phyloP scores from a whole-genome alignment of 208 protist species.

The Wallacemonas rigidus region DNA sequence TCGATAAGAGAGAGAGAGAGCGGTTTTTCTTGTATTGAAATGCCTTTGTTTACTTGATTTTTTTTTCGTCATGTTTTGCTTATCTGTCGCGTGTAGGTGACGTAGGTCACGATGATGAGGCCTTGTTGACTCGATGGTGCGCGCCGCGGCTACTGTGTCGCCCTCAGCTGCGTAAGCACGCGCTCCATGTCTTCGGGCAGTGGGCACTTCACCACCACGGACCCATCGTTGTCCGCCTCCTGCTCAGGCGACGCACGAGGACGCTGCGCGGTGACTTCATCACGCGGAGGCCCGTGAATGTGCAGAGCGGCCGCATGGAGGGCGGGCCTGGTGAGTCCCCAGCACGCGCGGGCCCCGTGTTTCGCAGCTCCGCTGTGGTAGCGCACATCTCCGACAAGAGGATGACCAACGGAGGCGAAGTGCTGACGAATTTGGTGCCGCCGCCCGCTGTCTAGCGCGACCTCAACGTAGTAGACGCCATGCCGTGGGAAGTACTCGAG shows the following conservation, averaged over 20 bases:
- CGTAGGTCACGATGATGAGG: background rate
- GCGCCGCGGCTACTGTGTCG: background rate
- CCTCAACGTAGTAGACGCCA: conserved; percentile 66
- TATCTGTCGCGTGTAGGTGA: no score
- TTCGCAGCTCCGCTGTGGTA: conserved; percentile 41
- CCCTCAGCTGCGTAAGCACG: conserved; percentile 37
- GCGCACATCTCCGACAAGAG: conserved; percentile 65
- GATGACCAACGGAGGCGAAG: conserved; percentile 62
- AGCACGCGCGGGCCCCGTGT: conserved; percentile 23
- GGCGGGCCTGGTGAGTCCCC: conserved; percentile 31
- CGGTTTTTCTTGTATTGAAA: no score
- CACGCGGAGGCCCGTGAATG: conserved; percentile 11
- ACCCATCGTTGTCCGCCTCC: conserved; percentile 13
- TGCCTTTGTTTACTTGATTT: background rate
- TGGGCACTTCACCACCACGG: conserved; percentile 48
- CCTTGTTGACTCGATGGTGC: background rate
- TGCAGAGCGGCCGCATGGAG: conserved; percentile 45
- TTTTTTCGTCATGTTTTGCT: background rate
- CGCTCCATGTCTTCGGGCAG: conserved; percentile 56
- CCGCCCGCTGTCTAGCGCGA: conserved; percentile 57
- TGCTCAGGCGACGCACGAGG: no score
- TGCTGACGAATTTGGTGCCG: conserved; percentile 88
- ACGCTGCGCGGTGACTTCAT: background rate
- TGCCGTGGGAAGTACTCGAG: conserved; percentile 54
- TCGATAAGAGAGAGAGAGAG: no score